A percentile compares a stretch with the other conserved stretches of the same genome.
These are phyloP conservation scores for Podila clonocystis DNA, from an alignment of 192 early-diverging fungal genomes.

Conservation along the genomic window DNA sequence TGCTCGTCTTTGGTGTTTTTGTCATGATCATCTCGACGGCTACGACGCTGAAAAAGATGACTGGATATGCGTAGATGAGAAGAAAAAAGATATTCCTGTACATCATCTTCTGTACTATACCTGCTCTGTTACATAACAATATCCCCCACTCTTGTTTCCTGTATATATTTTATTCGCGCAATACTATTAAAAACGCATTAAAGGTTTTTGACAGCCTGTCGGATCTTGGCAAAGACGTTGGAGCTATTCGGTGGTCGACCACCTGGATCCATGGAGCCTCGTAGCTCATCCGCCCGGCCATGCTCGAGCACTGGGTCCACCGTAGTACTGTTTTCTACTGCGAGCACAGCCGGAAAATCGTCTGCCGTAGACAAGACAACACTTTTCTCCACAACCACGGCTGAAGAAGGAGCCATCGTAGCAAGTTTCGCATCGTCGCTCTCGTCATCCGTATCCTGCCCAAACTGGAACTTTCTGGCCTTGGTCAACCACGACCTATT, in stretches of 20 bases:
- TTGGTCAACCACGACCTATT: constrained; percentile 33
- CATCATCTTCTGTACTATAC: not conserved
- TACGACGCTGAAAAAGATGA: constrained; percentile 31
- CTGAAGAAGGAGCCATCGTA: not conserved
- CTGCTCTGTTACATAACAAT: no score
- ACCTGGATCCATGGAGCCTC: not conserved
- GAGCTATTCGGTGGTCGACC: not conserved
- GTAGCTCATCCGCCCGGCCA: not conserved
- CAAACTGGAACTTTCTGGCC: constrained; percentile 26
- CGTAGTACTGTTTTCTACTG: not conserved
- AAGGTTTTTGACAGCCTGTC: constrained; percentile 41
- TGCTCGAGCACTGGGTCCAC: not conserved
- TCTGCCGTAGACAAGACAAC: not conserved
- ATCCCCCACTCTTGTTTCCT: no score
- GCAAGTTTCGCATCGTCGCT: not conserved
- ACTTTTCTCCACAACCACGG: not conserved
- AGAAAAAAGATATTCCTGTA: not conserved
- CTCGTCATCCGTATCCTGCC: constrained; percentile 28
- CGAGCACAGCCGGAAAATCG: not conserved
- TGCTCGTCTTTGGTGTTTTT: constrained; percentile 56
- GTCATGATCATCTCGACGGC: constrained; percentile 55
- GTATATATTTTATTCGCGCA: no score
- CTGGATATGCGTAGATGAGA: constrained; percentile 9
- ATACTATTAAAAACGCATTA: not conserved
- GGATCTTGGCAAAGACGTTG: constrained; percentile 37